Base-by-base conservation (phyloP, 805 yeast genomes). In the Torulaspora franciscae region DNA sequence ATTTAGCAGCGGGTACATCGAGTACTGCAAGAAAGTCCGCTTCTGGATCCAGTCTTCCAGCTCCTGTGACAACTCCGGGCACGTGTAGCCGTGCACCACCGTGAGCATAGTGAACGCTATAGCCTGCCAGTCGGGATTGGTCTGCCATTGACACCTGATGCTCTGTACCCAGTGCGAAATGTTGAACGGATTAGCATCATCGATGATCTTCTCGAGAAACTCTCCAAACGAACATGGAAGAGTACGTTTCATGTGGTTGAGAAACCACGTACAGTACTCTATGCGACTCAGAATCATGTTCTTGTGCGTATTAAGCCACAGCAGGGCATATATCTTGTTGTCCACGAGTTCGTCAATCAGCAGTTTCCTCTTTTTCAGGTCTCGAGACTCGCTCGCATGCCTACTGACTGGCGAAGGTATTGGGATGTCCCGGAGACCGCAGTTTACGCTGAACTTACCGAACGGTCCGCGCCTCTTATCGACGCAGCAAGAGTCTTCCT, bases 1-100 rank as follows among this genome's bases (percentile, higher is more conserved):
- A 41, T 56, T 50, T 1, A 58, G 42, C 26, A 56, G 15, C 8
- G 60, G 59, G 24, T 48, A 51, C 52, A 57, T 55, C 6, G 47
- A 47, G 28, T 36, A 50, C 17, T 43, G 43, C 11, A 49, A 17
- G 2, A 19, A 32, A n/a, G 36, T 17, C 25, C 44, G 50, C 6
- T 35, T 45, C 14, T 54, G 34, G 15, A 57, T 35, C 61, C 61
- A 58, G 6, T 33, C 47, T 36, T 45, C 50, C 22, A 55, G 40
- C 9, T 40, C 46, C 6, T 28, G 32, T 5, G 46, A 25, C 33
- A 52, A 24, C 11, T 45, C 49, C 4, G 40, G 38, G 26, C 43
- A 41, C 14, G 48, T 43, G 34, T 48, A 46, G 4, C 53, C 56
- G 34, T 54, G 51, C 7, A 49, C 35, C 7, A 54, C 48, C 19